phyloP scores from a whole-genome alignment of 2,329 filamentous ascomycete genomes.

The Chaetomium olivaceum region DNA sequence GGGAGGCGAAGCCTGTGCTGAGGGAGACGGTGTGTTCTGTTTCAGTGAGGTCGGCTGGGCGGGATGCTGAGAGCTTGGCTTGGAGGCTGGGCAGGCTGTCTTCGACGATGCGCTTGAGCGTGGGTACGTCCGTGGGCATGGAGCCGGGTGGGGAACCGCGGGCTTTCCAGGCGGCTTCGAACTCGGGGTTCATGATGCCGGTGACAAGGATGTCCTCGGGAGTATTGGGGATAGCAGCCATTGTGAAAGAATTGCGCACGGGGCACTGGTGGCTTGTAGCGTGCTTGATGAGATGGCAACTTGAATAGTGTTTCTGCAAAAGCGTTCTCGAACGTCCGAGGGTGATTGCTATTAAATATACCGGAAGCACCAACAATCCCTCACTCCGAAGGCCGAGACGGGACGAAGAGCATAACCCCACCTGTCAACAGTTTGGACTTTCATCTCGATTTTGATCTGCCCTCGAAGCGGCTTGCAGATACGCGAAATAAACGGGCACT shows the following conservation, averaged over 20 bases:
- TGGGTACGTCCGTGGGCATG: constrained; percentile 13
- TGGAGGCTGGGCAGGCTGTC: constrained; percentile 8
- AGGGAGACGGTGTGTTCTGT: constrained; percentile 20
- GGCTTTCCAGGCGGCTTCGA: constrained; percentile 21
- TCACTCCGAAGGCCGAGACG: not conserved
- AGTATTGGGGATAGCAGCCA: not conserved
- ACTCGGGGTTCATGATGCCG: constrained; percentile 21
- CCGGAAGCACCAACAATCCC: not conserved
- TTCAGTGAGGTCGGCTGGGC: constrained; percentile 19
- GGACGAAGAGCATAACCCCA: no score
- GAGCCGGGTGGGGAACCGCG: constrained; percentile 12
- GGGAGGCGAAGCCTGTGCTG: constrained; percentile 13
- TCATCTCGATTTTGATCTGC: not conserved
- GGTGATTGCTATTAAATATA: not conserved
- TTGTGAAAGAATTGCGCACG: not conserved
- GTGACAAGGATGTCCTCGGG: constrained; percentile 23
- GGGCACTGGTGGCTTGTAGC: not conserved
- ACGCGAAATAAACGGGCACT: not conserved
- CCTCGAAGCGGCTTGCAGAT: not conserved
- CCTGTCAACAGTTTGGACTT: no score
- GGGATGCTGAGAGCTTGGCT: constrained; percentile 1
- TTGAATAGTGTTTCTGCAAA: not conserved
- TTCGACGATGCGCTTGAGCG: constrained; percentile 18
- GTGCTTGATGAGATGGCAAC: not conserved
- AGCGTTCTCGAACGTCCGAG: no score